Evolutionary conservation across 768 basidiomycete species (phyloP), one percentile per base, ranked within the genome.

Genomic region (Leccinum subgranulosum): DNA sequence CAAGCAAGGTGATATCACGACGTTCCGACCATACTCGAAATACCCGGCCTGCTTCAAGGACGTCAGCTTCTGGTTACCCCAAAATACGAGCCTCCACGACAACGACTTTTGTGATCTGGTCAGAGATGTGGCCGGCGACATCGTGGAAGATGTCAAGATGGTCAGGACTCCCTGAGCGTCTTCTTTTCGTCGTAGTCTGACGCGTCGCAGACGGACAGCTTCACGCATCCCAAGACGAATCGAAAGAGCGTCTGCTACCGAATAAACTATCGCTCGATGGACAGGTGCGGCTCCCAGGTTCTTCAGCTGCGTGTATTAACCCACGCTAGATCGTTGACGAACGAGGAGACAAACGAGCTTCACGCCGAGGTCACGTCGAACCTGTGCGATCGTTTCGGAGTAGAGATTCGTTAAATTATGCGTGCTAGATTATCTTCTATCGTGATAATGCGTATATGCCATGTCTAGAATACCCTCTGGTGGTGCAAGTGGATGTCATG

Each of bases 21-120:
- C 84, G 1, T 99, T 98, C 81, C 85, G 86, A 66, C 85, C 93
- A 0, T 98, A 94, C 75, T 96, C 94, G 12, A 92, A 87, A 73
- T 94, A 92, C 71, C 97, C 97, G 2, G 80, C 89, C 8, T 93
- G 90, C 70, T 91, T 88, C 81, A 95, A 94, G 75, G 97, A 99
- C 66, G 79, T 97, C 66, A 93, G 91, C 70, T 97, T 98, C 76
- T 99, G 97, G 97, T 67, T 87, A 23, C 83, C 86, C 0, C 76
- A 80, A 49, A 72, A 75, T n/a, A 61, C 55, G 34, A 49, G 60
- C 6, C 77, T 94, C 64, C 94, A 97, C 69, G 96, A 98, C 63
- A 98, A 98, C 68, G 97, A 99, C 72, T 91, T 98, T 67, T 98
- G 92, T 68, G 97, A 99, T 67, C 79, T 95, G 43, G 91, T 99